These are phyloP conservation scores for Colletotrichum melonis DNA, from an alignment of 2,329 filamentous ascomycete genomes.

Conservation along the genomic window DNA sequence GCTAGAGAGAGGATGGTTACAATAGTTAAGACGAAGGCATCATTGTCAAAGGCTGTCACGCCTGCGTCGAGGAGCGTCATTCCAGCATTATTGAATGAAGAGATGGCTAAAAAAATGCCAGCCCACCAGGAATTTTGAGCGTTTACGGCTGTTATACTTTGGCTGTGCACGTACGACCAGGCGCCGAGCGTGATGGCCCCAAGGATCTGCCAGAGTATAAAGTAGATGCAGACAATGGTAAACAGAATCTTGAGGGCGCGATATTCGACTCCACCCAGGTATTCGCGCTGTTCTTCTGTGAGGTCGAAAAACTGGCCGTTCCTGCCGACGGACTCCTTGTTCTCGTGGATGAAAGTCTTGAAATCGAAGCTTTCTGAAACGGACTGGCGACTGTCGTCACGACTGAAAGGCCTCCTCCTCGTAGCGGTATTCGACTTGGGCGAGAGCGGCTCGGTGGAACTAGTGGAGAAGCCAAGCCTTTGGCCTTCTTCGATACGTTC, in stretches of 20 bases:
- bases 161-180: slow-evolving; percentile 66
- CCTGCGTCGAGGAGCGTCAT: slow-evolving; percentile 76
- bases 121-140: slow-evolving; percentile 76
- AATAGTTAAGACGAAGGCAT: slow-evolving; percentile 61
- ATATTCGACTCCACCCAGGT: slow-evolving; percentile 73
- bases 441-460: slow-evolving; percentile 12
- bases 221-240: slow-evolving; percentile 71
- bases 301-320: slow-evolving; percentile 68
- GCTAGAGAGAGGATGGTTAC: slow-evolving; percentile 71
- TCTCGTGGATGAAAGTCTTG: slow-evolving; percentile 21
- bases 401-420: slow-evolving; percentile 35
- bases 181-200: slow-evolving; percentile 69
- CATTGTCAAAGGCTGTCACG: slow-evolving; percentile 69
- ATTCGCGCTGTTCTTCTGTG: slow-evolving; percentile 49
- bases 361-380: slow-evolving; percentile 46
- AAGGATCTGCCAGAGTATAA: slow-evolving; percentile 67
- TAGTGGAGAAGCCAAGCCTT: slow-evolving; percentile 1
- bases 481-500: slow-evolving; percentile 22
- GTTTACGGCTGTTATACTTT: slow-evolving; percentile 61
- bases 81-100: slow-evolving; percentile 77
- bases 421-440: slow-evolving; percentile 11
- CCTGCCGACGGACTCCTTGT: slow-evolving; percentile 56
- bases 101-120: slow-evolving; percentile 74
- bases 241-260: slow-evolving; percentile 70
- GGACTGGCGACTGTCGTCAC: slow-evolving; percentile 48